Evolutionary conservation across 2,329 filamentous ascomycete species (phyloP), one percentile per base, ranked within the genome.

Genomic region (Kalmusia sp.): DNA sequence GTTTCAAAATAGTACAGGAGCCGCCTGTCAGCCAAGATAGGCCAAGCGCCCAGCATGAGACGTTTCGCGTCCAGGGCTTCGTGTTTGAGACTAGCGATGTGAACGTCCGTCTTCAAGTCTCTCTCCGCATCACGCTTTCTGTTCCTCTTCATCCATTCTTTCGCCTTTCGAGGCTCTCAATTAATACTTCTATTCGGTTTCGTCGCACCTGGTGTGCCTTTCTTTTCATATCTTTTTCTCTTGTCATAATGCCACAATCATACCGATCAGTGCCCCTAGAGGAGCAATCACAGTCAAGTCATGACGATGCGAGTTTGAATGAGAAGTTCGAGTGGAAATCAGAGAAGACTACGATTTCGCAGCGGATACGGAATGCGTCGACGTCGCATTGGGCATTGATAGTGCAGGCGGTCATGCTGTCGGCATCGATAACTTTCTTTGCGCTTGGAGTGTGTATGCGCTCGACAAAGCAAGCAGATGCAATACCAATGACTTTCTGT

Each of bases 401-500:
- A 40, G 45, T 45, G 19, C 57, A 59, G 15, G 49, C 51, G 8
- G 49, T 47, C 15, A 52, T 59, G 35, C 31, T 59, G 1, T 57
- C 51, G 6, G 49, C 51, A 14, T 59, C 57, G 15, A 50, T 59
- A 34, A 55, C 54, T 11, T 54, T 59, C 27, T 59, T 59, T 40
- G 51, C 37, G 19, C 48, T 59, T 14, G 30, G 37, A 19, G 31
- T 59, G 25, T 59, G 57, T 33, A 54, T 45, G 39, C 51, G 43
- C 19, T 50, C 51, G 17, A 21, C 34, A 8, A 54, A 49, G 25
- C 54, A 54, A 25, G 40, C 33, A 6, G 51, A 54, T n/a, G 15
- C 43, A 24, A 52, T 59, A 35, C 57, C 57, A 21, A 57, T 43
- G 41, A 59, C 57, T n/a, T 59, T 49, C 35, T 59, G 57, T 59